Evolutionary conservation across 2,329 filamentous ascomycete species (phyloP).

Genomic region (Paramyrothecium roridum): DNA sequence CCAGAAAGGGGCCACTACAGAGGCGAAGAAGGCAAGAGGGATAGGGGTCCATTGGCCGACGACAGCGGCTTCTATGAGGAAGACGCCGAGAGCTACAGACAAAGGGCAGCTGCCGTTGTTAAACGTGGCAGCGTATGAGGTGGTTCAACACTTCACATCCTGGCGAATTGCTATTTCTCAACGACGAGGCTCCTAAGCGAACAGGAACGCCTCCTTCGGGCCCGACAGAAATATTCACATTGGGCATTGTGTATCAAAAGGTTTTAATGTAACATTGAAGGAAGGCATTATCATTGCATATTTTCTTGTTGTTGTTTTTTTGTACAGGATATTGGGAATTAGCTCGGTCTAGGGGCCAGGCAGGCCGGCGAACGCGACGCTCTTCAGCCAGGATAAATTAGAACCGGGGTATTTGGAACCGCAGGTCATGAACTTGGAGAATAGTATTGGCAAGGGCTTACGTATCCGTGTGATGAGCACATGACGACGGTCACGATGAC

Average conservation of each 20-base stretch:
- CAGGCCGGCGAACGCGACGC: neutral
- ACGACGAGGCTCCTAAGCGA: too few species aligned
- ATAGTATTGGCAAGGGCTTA: neutral
- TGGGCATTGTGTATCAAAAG: neutral
- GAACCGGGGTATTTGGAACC: neutral
- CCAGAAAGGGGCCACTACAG: slow-evolving; percentile 34
- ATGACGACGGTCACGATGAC: neutral
- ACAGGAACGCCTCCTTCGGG: too few species aligned
- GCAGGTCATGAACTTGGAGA: neutral
- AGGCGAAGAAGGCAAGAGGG: slow-evolving; percentile 19
- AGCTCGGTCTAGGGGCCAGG: neutral
- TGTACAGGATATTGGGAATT: neutral
- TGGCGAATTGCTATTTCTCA: too few species aligned
- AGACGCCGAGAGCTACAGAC: neutral
- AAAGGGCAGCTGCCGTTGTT: slow-evolving; percentile 2
- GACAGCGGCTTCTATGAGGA: neutral
- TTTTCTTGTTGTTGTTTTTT: too few species aligned
- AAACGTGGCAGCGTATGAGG: neutral
- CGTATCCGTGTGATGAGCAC: neutral
- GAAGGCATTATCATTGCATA: neutral
- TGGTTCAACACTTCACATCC: too few species aligned
- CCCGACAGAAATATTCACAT: too few species aligned
- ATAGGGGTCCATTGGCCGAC: neutral
- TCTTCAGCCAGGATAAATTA: neutral
- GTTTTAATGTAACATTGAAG: neutral